Base-by-base conservation (phyloP, 1,284 basidiomycete species). In the Spongispora temasekensis region DNA sequence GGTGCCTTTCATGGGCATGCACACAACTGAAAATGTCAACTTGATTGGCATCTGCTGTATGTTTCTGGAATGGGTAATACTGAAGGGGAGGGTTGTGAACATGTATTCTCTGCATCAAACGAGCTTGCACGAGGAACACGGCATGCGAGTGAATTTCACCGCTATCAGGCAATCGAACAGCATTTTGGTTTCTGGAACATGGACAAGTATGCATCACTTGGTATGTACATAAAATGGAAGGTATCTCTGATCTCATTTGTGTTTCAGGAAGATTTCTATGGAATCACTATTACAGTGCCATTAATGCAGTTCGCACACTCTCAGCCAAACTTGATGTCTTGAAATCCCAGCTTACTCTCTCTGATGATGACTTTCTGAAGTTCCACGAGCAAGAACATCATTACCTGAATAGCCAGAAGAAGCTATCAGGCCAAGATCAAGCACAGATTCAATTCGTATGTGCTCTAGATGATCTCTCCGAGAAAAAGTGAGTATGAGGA, bases 1-100 rank as follows among this genome's bases (percentile, higher is more conserved):
- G 63, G 60, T 42, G 62, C 66, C 0, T 76, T 76, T 37, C 73
- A 76, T 61, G 67, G 74, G 1, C 69, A 72, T 48, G 67, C 70
- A 1, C 72, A 76, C 57, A 66, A 65, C 44, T 54, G 64, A 6
- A 5, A 30, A 4, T 62, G 51, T 17, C 58, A 62, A 5, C 13
- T 62, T 0, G 23, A 56, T 1, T 61, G 58, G 61, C 61, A 61
- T 9, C 61, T 30, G 0, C 19, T 54, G 19, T 62, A 62, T 5
- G 48, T 62, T 10, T 0, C 1, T 6, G 64, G 64, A 0, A 42
- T 23, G 10, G 64, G 64, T 1, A 13, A 56, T 21, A 59, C 57
- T 0, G 46, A 65, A 30, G 44, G 59, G 7, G 5, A 4, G 6
- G 51, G 44, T 1, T 48, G 56, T 23, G 56, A 65, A 35, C 56